Evolutionary conservation across 1,284 basidiomycete genomes (phyloP).

Genomic region (Thecaphora thlaspeos): DNA sequence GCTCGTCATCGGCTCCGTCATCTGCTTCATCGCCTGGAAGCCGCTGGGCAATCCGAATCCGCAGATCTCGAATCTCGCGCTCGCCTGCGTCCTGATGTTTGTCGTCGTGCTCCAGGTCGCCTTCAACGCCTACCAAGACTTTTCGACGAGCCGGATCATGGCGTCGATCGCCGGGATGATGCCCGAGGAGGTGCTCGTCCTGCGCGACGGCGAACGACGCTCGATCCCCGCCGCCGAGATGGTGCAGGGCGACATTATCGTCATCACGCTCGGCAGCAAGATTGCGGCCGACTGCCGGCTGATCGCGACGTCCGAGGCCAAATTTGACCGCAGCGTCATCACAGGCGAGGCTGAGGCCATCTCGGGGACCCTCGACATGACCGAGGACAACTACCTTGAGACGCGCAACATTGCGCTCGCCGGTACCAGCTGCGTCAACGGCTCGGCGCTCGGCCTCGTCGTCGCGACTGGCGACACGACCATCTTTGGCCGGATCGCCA

Average conservation of each 20-base stretch:
- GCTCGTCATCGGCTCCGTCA: constrained; percentile 64
- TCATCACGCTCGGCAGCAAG: constrained; percentile 59
- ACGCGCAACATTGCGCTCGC: constrained; percentile 68
- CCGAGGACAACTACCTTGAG: constrained; percentile 62
- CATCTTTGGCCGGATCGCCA: constrained; percentile 61
- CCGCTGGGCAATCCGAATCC: constrained; percentile 63
- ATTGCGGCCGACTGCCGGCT: constrained; percentile 62
- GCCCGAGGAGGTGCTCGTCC: constrained; percentile 64
- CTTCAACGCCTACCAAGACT: constrained; percentile 62
- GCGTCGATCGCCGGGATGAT: constrained; percentile 64
- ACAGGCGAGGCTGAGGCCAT: constrained; percentile 67
- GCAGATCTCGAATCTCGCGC: constrained; percentile 63
- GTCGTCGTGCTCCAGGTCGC: constrained; percentile 60
- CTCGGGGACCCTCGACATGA: constrained; percentile 62
- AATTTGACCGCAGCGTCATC: constrained; percentile 68
- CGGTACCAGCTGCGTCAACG: constrained; percentile 67
- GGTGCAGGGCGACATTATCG: constrained; percentile 70
- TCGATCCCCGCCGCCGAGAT: constrained; percentile 67
- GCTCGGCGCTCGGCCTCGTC: constrained; percentile 64
- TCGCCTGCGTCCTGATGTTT: constrained; percentile 58
- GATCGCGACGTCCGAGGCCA: constrained; percentile 62
- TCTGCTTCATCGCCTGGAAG: constrained; percentile 63
- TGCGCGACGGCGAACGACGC: constrained; percentile 66
- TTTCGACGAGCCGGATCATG: constrained; percentile 37
- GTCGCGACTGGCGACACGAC: constrained; percentile 66